These are phyloP conservation scores for Termitomyces sp. DNA, from an alignment of 768 basidiomycete species.

Conservation along the genomic window DNA sequence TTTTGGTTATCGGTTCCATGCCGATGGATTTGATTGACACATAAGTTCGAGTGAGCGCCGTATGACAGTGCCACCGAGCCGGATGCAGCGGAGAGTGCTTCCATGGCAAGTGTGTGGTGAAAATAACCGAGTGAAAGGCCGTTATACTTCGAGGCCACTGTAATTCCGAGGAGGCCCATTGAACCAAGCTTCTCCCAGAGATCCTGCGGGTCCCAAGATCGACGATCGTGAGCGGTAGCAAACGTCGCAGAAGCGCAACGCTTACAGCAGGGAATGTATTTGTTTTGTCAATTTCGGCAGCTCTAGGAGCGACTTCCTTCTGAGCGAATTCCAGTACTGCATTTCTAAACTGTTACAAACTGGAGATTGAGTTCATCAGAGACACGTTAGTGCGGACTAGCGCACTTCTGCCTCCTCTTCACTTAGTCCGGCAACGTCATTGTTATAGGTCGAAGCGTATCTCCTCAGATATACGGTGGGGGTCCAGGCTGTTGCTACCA, in stretches of 20 bases:
- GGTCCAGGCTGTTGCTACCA: slow-evolving; percentile 2
- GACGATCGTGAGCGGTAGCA: slow-evolving; percentile 6
- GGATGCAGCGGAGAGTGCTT: slow-evolving; percentile 86
- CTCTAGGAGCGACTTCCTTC: slow-evolving; percentile 82
- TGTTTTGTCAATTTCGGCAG: slow-evolving; percentile 81
- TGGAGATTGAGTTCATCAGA: background rate
- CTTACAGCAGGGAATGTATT: slow-evolving; percentile 79
- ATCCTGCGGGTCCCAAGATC: slow-evolving; percentile 45
- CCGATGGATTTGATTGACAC: slow-evolving; percentile 81
- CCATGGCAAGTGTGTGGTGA: slow-evolving; percentile 91
- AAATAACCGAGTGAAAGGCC: slow-evolving; percentile 84
- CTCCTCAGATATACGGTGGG: slow-evolving; percentile 19
- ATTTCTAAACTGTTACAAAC: slow-evolving; percentile 63
- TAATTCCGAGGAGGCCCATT: slow-evolving; percentile 92
- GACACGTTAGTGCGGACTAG: background rate
- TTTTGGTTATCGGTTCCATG: slow-evolving; percentile 86
- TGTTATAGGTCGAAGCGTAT: slow-evolving; percentile 64
- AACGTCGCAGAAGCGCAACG: background rate
- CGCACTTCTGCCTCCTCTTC: slow-evolving; percentile 79
- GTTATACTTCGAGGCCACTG: slow-evolving; percentile 77
- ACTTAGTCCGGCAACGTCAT: slow-evolving; percentile 71
- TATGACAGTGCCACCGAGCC: slow-evolving; percentile 92
- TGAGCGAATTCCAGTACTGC: slow-evolving; percentile 79
- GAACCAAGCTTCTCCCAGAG: slow-evolving; percentile 87
- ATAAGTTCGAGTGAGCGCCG: slow-evolving; percentile 90